Evolutionary conservation across 2,329 filamentous ascomycete species (phyloP).

Genomic region (Domatiomyces catenatus): DNA sequence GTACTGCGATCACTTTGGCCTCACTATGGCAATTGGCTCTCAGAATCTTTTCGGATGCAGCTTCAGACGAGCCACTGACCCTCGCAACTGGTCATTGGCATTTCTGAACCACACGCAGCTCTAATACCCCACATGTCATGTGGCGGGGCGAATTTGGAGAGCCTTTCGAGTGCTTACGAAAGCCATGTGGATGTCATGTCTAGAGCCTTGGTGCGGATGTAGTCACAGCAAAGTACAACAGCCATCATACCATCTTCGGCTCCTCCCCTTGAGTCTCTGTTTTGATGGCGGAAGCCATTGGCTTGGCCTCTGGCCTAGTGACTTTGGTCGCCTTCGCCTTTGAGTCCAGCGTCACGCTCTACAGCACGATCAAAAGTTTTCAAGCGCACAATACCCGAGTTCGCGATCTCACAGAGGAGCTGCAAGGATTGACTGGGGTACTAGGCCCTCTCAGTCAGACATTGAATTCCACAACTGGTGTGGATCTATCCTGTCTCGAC

Average conservation of each 20-base stretch:
- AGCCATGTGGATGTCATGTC: too few relatives aligned
- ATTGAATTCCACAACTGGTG: constrained; percentile 17
- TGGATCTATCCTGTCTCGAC: constrained; percentile 21
- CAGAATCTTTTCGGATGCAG: too few relatives aligned
- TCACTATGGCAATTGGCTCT: too few relatives aligned
- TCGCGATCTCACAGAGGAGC: constrained; percentile 28
- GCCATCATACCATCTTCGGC: background rate
- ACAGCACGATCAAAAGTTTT: constrained; percentile 26
- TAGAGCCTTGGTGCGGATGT: too few relatives aligned
- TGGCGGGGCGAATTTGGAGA: too few relatives aligned
- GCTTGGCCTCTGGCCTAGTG: constrained; percentile 26
- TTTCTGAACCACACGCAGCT: too few relatives aligned
- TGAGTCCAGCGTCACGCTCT: constrained; percentile 25
- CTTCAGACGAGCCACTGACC: too few relatives aligned
- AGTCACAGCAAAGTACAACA: background rate
- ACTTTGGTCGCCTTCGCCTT: constrained; percentile 27
- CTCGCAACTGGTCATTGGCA: too few relatives aligned
- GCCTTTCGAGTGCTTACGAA: too few relatives aligned
- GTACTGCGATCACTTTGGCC: too few relatives aligned
- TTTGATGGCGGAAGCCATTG: constrained; percentile 27
- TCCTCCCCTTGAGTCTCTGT: too few relatives aligned
- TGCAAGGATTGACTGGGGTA: constrained; percentile 26
- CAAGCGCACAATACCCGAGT: constrained; percentile 24
- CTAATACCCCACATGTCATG: too few relatives aligned
- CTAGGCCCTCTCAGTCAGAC: constrained; percentile 22